Percentiles rank a stretch among this genome's conserved stretches.
Evolutionary conservation across 1,284 basidiomycete genomes (phyloP).

Genomic region (Leccinum cinnamomeum): DNA sequence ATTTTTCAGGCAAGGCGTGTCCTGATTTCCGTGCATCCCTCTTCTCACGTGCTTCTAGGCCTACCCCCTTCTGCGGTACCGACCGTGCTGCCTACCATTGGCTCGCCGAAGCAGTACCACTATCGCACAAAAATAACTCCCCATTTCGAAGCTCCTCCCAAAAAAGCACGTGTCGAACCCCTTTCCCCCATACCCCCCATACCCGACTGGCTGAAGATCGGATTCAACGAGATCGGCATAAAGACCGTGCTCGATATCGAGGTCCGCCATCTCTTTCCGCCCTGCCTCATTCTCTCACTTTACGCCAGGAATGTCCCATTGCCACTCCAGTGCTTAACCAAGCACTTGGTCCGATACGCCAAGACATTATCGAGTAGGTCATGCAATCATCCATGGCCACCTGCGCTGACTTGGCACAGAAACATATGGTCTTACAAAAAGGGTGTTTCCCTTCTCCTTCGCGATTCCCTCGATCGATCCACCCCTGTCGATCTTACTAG

Average conservation of each 20-base stretch:
- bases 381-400: neutral
- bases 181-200: conserved; percentile 33
- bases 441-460: conserved; percentile 88
- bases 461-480: conserved; percentile 71
- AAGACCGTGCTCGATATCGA: conserved; percentile 90
- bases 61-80: conserved; percentile 64
- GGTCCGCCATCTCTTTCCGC: conserved; percentile 44
- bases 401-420: conserved; percentile 41
- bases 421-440: conserved; percentile 82
- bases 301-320: conserved; percentile 84
- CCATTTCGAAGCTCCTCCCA: conserved; percentile 86
- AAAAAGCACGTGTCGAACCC: conserved; percentile 43
- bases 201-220: conserved; percentile 77
- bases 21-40: neutral
- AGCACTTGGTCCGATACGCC: conserved; percentile 61
- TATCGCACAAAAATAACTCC: conserved; percentile 98
- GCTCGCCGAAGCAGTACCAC: conserved; percentile 84
- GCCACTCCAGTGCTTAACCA: conserved; percentile 83
- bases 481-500: conserved; percentile 11
- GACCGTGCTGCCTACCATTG: conserved; percentile 71
- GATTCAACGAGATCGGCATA: conserved; percentile 84
- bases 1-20: conserved; percentile 62
- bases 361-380: conserved; percentile 68
- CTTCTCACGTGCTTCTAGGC: conserved; percentile 38
- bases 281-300: neutral